Evolutionary conservation across 2,329 filamentous ascomycete genomes (phyloP), one percentile per base, ranked within the genome.

Genomic region (Pyrenophora tritici-repentis): DNA sequence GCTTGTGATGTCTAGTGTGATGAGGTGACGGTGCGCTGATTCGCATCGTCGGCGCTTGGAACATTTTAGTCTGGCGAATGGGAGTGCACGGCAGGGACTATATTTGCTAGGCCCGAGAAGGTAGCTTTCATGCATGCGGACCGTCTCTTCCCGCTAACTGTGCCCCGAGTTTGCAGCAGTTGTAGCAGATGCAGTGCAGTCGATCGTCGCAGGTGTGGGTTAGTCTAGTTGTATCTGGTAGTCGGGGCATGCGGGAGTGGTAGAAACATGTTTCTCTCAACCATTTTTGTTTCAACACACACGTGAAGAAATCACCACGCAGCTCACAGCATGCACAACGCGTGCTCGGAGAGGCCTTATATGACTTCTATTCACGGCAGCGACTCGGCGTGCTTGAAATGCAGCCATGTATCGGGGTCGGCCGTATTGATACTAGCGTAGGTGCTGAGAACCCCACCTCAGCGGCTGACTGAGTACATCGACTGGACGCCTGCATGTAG

Each of bases 381-480:
- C 46, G 34, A 47, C 34, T 50, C 53, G 36, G 44, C 33, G n/a
- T 22, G 37, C 38, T 39, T 32, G 39, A 37, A 42, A 26, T 45
- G 33, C 42, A 26, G 41, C 47, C 50, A 57, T 41, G 38, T 47
- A 46, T 54, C 51, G 39, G 46, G 34, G 40, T 34, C 17, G 36
- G 38, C 18, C 50, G 47, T 35, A 41, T 48, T 18, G 9, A 49
- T 42, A 7, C 39, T 61, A 61, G 62, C 45, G 47, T 42, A 22
- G 41, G 44, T 47, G 39, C 34, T 43, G 17, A 47, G 55, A 55
- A 59, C 68, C 69, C 68, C 68, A 61, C 67, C 59, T 51, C 64
- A 64, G 70, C 70, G 69, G 61, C 56, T 73, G 63, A 50, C 54
- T 50, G 54, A 56, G 52, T 50, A 50, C 62, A 62, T 44, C 61